Evolutionary conservation across 805 yeast genomes (phyloP), one percentile per base, ranked within the genome.

Genomic region (Hanseniaspora clermontiae): DNA sequence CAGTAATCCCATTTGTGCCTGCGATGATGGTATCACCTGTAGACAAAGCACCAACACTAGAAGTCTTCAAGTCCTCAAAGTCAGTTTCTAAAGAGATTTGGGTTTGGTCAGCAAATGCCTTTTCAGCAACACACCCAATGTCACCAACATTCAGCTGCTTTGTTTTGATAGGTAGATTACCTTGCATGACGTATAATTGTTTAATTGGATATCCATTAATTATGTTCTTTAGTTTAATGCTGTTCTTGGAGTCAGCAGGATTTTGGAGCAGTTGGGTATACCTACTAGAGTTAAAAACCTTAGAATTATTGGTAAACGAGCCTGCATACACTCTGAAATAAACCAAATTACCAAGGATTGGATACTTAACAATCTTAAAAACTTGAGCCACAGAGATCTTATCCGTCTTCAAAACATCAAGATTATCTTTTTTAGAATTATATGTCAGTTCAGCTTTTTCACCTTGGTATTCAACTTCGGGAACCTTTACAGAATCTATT

Each of bases 291-390:
- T 88, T 87, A 54, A 77, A 66, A 7, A 88, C 77, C 0, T 77
- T 77, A 15, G 83, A 70, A 53, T 84, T 84, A 43, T 83, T 75
- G 55, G 74, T 75, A 17, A 93, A 68, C 43, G 73, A 76, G 0
- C 98, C 98, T 51, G 90, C 78, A 70, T 93, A 93, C 3, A 93
- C 93, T 57, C 98, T 74, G 31, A 91, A 82, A 66, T 83, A 93
- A 7, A 87, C 83, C 83, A 90, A 80, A 0, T 82, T 75, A 0
- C 96, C 96, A 59, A 89, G 76, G 20, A 81, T 81, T 2, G 87
- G 84, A 66, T 93, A 96, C 3, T 90, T 83, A 51, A 85, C 77
- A 5, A 91, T 96, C 67, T 93, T 93, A 72, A 93, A 93, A 1
- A 96, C 97, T 43, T 91, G 73, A 0, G 95, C 90, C 7, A 88